phyloP scores from a whole-genome alignment of 345 rosid species.

The Viola odorata region DNA sequence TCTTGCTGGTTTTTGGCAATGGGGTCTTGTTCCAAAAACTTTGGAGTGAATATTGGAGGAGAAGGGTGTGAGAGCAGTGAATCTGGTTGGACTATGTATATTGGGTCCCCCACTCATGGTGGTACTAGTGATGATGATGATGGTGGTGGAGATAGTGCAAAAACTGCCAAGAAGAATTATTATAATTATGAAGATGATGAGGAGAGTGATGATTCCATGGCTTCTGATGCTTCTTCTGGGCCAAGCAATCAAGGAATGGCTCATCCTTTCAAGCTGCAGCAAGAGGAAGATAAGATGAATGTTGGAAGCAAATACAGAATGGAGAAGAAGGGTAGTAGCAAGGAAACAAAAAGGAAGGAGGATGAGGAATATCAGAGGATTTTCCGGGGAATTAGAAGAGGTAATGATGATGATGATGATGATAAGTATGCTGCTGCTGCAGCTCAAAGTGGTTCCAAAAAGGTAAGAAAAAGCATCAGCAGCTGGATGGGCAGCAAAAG shows the following conservation, averaged over 20 bases:
- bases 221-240: slow-evolving; percentile 67
- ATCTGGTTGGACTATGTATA: slow-evolving; percentile 77
- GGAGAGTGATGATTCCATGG: slow-evolving; percentile 50
- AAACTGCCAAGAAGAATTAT: background rate
- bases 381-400: slow-evolving; percentile 4
- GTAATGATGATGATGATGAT: too few species aligned
- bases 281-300: background rate
- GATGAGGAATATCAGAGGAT: slow-evolving; percentile 17
- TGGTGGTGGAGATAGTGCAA: slow-evolving; percentile 8
- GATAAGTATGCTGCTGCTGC: background rate
- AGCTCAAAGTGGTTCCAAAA: slow-evolving; percentile 21
- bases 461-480: slow-evolving; percentile 34
- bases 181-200: slow-evolving; percentile 13
- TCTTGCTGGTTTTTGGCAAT: slow-evolving; percentile 15
- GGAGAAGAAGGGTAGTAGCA: slow-evolving; percentile 1
- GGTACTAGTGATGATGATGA: slow-evolving; percentile 15
- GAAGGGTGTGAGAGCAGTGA: slow-evolving; percentile 58
- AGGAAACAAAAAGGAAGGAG: slow-evolving; percentile 5
- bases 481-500: slow-evolving; percentile 27
- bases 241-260: slow-evolving; percentile 30
- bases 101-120: slow-evolving; percentile 39
- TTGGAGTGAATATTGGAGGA: slow-evolving; percentile 22
- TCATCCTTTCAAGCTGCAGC: slow-evolving; percentile 15
- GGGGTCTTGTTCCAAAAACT: slow-evolving; percentile 39
- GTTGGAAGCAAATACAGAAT: slow-evolving; percentile 8